Evolutionary conservation across 495 filamentous ascomycete species (phyloP), one percentile per base, ranked within the genome.

Genomic region (Thermochaetoides thermophila): DNA sequence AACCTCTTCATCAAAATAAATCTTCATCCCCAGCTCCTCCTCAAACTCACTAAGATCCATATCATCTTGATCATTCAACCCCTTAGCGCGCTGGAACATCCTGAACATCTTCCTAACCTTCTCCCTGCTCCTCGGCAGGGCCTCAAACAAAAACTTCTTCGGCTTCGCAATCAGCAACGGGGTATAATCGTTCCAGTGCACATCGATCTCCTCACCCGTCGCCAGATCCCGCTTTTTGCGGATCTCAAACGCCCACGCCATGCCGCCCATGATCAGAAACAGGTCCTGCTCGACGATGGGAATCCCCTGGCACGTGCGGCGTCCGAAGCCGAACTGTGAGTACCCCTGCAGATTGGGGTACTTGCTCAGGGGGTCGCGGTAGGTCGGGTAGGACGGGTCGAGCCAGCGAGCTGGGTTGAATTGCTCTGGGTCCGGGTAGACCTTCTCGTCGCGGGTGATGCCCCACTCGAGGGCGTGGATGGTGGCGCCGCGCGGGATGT

Each of bases 401-500:
- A 73, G 35, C 59, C 68, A 71, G 5, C 70, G 56, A 3, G 44
- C 53, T 7, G 70, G 70, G 33, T 63, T 56, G 52, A 76, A 78
- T n/a, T 52, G 40, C 18, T 79, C 72, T n/a, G 72, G 49, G 34
- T 73, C 61, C 0, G 73, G 74, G 35, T 76, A 81, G 11, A 60
- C 59, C 9, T 46, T 38, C 30, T 66, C 58, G 43, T 79, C 68
- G 31, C 74, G 65, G 18, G 72, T 68, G 40, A 80, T 77, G 24
- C 63, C 69, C 75, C 63, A 69, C 41, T 69, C 69, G 3, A 73
- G 38, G 1, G 71, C 68, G 38, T 76, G 70, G 23, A 75, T 66
- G 0, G 68, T 68, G 2, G 70, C 62, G 5, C 64, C 67, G 5
- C 52, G 58, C 0, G 69, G 68, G 32, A 75, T 73, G 43, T 57